Conservation (phyloP, 768 basidiomycete genomes). For the Termitomyces sp. region DNA sequence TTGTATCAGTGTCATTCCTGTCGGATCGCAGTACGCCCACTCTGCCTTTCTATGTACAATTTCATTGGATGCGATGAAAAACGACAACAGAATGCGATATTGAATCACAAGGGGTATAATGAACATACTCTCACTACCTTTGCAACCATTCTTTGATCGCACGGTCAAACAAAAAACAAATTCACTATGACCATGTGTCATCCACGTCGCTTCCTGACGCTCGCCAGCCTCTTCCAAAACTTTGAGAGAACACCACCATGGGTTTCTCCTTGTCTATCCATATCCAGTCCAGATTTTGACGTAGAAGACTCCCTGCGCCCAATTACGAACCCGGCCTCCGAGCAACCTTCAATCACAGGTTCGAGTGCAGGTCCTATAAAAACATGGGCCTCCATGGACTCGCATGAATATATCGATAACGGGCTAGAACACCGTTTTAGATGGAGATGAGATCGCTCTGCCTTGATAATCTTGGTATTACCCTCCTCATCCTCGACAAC, state of each 20-base stretch:
- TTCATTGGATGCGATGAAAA: background rate
- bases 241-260: background rate
- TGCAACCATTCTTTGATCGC: background rate
- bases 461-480: background rate
- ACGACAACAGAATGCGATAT: background rate
- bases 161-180: background rate
- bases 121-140: background rate
- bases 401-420: background rate
- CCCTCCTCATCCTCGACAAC: background rate
- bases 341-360: background rate
- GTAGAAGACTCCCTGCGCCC: background rate
- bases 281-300: background rate
- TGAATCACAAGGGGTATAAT: background rate
- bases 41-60: background rate
- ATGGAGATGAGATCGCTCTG: background rate
- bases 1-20: background rate
- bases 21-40: background rate
- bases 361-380: background rate
- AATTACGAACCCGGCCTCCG: background rate
- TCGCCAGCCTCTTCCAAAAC: background rate
- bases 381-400: background rate
- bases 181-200: background rate
- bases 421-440: background rate
- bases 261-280: background rate
- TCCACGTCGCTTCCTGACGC: background rate